Evolutionary conservation across 495 filamentous ascomycete genomes (phyloP).

Genomic region (Jackrogersella multiformis): DNA sequence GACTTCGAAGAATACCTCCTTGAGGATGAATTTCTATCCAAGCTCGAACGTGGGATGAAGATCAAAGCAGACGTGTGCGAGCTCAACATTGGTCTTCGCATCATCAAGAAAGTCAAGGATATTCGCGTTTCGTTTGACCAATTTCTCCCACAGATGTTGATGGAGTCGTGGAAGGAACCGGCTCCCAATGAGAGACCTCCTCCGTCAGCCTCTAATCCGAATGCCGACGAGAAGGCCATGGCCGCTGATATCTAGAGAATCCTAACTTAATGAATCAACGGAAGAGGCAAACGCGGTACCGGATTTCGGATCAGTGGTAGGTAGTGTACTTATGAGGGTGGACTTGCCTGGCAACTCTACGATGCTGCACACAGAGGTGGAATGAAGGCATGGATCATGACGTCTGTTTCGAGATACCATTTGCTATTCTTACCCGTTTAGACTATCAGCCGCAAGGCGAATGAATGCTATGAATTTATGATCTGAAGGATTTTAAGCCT

Average conservation of each 20-base stretch:
- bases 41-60: slow-evolving; percentile 80
- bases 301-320: neutral
- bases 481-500: neutral
- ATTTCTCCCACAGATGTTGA: slow-evolving; percentile 75
- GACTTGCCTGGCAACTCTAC: neutral
- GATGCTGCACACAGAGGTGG: slow-evolving; percentile 4
- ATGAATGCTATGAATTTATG: slow-evolving; percentile 26
- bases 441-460: slow-evolving; percentile 31
- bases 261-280: neutral
- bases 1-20: slow-evolving; percentile 70
- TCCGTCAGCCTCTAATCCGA: slow-evolving; percentile 44
- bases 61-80: slow-evolving; percentile 69
- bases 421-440: slow-evolving; percentile 37
- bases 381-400: neutral
- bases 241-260: slow-evolving; percentile 16
- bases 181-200: slow-evolving; percentile 48
- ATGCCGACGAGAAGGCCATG: slow-evolving; percentile 33
- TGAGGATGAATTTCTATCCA: slow-evolving; percentile 69
- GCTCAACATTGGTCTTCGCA: slow-evolving; percentile 66
- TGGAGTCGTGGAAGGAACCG: slow-evolving; percentile 71
- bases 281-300: neutral
- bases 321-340: neutral
- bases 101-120: slow-evolving; percentile 67
- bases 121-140: slow-evolving; percentile 67
- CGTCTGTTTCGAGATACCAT: slow-evolving; percentile 10